These are phyloP conservation scores for Geum urbanum DNA, from an alignment of 306 rosid species.

Conservation along the genomic window DNA sequence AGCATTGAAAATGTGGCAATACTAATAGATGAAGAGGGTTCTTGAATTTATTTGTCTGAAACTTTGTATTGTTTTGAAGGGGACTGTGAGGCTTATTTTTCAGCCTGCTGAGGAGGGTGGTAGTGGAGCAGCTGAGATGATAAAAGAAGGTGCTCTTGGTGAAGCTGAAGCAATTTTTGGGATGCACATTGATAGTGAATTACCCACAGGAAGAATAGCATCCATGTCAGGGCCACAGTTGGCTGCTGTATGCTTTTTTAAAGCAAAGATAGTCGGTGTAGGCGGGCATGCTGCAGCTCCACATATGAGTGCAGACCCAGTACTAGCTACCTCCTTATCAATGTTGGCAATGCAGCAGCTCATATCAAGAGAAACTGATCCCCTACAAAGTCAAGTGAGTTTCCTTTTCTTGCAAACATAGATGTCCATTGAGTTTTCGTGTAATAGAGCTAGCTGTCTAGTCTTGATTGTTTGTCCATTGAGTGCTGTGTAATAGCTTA, in stretches of 20 bases:
- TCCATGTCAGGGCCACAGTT: constrained; percentile 45
- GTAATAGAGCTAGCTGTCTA: not conserved
- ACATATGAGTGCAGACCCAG: constrained; percentile 45
- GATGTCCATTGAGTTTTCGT: not conserved
- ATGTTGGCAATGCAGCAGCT: constrained; percentile 66
- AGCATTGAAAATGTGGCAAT: not conserved
- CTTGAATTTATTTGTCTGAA: constrained; percentile 1
- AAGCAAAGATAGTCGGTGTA: constrained; percentile 48
- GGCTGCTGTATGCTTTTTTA: constrained; percentile 57
- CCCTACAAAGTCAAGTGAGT: constrained; percentile 55
- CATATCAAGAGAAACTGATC: constrained; percentile 65
- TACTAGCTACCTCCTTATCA: constrained; percentile 59
- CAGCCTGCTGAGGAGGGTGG: constrained; percentile 85
- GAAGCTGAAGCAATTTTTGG: constrained; percentile 59
- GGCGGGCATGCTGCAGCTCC: constrained; percentile 70
- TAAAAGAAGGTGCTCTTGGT: constrained; percentile 56
- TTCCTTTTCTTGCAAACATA: not conserved
- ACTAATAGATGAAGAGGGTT: not conserved
- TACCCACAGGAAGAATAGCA: constrained; percentile 53
- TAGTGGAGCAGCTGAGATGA: constrained; percentile 50
- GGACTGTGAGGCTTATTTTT: constrained; percentile 64
- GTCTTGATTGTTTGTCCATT: not conserved
- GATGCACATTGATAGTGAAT: constrained; percentile 35
- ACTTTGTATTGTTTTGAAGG: constrained; percentile 42
- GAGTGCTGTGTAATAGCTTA: too few relatives aligned